Conservation (phyloP, 305 asterid species). For the Fraxinus greggii region DNA sequence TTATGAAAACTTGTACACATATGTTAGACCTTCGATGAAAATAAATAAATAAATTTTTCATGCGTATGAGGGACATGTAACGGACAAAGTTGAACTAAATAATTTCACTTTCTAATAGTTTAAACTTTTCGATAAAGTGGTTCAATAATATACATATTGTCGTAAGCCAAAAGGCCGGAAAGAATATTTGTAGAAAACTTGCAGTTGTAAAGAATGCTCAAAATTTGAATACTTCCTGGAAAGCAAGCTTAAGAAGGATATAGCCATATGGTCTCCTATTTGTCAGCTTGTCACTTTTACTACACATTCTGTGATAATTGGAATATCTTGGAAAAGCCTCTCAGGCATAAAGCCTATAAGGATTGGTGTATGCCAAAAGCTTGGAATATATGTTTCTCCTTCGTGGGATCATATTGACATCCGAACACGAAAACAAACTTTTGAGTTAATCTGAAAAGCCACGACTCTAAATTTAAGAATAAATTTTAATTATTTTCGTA, state of each 20-base stretch:
- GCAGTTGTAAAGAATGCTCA: slow-evolving; percentile 14
- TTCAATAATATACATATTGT: neutral
- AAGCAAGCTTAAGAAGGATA: slow-evolving; percentile 1
- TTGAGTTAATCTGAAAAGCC: neutral
- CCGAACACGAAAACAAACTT: neutral
- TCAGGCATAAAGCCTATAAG: neutral
- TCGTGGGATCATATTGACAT: neutral
- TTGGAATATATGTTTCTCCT: slow-evolving; percentile 32
- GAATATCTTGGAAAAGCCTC: slow-evolving; percentile 20
- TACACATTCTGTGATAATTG: slow-evolving; percentile 27
- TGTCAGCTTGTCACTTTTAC: slow-evolving; percentile 22
- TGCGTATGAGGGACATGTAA: neutral
- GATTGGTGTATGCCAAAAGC: slow-evolving; percentile 36
- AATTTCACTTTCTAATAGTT: no score
- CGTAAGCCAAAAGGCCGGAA: slow-evolving; percentile 7
- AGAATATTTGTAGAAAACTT: slow-evolving; percentile 35
- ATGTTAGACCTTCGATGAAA: neutral
- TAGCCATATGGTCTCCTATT: slow-evolving; percentile 3
- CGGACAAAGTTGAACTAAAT: neutral
- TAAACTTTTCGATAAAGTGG: neutral
- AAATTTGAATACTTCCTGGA: neutral
- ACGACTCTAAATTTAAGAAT: neutral
- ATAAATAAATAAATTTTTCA: neutral
- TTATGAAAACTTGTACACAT: neutral
- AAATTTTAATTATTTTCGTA: neutral